phyloP scores from a whole-genome alignment of 148 eudicot species.

The Pharnaceum exiguum region DNA sequence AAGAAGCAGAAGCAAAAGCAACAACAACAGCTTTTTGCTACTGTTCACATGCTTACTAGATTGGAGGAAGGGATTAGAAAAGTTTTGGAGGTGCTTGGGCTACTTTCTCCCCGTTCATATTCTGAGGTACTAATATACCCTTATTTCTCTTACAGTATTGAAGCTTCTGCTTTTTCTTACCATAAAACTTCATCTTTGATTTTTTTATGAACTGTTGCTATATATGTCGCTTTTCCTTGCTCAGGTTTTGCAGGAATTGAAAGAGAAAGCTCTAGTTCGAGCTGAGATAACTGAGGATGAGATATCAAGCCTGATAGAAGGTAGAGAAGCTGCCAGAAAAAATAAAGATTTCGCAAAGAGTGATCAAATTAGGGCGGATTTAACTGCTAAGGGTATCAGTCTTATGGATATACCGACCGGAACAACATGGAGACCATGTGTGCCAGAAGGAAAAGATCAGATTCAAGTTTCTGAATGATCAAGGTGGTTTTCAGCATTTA shows the following conservation, averaged over 20 bases:
- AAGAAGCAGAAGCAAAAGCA: conserved; percentile 67
- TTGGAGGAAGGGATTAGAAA: conserved; percentile 41
- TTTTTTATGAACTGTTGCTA: background rate
- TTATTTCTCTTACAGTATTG: background rate
- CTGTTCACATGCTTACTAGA: conserved; percentile 45
- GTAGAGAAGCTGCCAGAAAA: conserved; percentile 56
- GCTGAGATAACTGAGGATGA: conserved; percentile 66
- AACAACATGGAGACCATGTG: conserved; percentile 79
- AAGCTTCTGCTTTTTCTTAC: background rate
- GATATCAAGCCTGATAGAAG: conserved; percentile 40
- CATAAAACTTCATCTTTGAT: background rate
- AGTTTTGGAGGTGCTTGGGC: conserved; percentile 64
- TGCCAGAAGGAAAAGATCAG: conserved; percentile 32
- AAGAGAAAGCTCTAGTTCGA: conserved; percentile 70
- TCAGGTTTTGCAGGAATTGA: conserved; percentile 72
- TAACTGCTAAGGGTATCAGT: conserved; percentile 63
- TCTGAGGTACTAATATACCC: conserved; percentile 44
- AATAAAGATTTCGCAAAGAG: conserved; percentile 60
- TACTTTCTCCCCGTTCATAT: conserved; percentile 50
- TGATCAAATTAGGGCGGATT: conserved; percentile 57
- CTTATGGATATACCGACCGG: conserved; percentile 69
- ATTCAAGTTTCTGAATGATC: background rate
- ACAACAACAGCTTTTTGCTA: conserved; percentile 35
- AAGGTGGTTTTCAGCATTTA: no score
- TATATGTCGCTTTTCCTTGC: background rate